These are phyloP conservation scores for Cutaneotrichosporon cutaneum DNA, from an alignment of 1,284 basidiomycete species.

Conservation along the genomic window DNA sequence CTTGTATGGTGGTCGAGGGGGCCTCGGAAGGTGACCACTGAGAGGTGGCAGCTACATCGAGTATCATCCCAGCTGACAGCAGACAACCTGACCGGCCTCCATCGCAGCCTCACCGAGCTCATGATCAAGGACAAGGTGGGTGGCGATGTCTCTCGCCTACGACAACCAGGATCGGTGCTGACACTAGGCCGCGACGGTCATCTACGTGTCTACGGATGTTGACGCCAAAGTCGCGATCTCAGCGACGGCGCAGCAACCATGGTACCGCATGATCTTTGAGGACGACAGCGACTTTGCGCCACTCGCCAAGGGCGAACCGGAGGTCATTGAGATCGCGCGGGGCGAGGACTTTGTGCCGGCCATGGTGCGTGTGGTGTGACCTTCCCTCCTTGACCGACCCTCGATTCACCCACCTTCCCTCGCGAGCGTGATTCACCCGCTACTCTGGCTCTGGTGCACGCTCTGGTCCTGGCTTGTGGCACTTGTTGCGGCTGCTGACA, in stretches of 20 bases:
- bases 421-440: no score
- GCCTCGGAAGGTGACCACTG: no score
- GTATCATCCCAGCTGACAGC: conserved; percentile 11
- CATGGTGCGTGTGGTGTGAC: conserved; percentile 33
- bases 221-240: conserved; percentile 32
- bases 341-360: conserved; percentile 53
- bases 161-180: background rate
- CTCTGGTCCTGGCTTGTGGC: background rate
- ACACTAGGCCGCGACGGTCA: conserved; percentile 35
- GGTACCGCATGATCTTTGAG: conserved; percentile 50
- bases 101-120: conserved; percentile 13
- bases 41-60: background rate
- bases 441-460: background rate
- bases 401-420: background rate
- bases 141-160: background rate
- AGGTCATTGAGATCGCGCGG: conserved; percentile 46
- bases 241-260: conserved; percentile 44
- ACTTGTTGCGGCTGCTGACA: conserved; percentile 11
- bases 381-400: background rate
- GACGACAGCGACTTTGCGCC: conserved; percentile 54
- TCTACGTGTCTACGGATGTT: conserved; percentile 52
- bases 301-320: conserved; percentile 34
- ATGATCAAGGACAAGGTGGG: conserved; percentile 20
- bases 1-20: no score
- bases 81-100: conserved; percentile 21